These are phyloP conservation scores for Eustoma russellianum DNA, from an alignment of 257 asterid species.

Conservation along the genomic window DNA sequence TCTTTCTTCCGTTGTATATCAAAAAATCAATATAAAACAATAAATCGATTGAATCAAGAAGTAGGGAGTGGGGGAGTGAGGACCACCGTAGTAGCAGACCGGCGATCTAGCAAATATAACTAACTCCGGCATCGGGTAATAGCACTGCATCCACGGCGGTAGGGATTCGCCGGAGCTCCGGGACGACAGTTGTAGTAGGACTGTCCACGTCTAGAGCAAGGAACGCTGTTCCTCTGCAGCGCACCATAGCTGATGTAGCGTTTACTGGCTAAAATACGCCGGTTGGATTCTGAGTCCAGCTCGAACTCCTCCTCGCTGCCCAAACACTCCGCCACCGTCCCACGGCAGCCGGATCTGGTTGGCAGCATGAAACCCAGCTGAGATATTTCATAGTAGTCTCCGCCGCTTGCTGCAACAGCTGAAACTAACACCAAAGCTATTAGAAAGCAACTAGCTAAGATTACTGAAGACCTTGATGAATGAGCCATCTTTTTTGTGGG, in stretches of 20 bases:
- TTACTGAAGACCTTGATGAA: neutral
- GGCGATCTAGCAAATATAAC: neutral
- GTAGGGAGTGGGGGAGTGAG: no score
- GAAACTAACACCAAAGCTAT: slow-evolving; percentile 7
- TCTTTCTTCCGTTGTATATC: slow-evolving; percentile 12
- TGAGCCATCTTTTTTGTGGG: slow-evolving; percentile 13
- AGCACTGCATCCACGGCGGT: slow-evolving; percentile 82
- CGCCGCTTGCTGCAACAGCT: slow-evolving; percentile 42
- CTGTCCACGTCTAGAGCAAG: slow-evolving; percentile 93
- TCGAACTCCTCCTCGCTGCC: slow-evolving; percentile 45
- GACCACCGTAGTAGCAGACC: slow-evolving; percentile 2
- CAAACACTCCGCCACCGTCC: neutral
- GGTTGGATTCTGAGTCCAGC: slow-evolving; percentile 63
- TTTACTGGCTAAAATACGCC: slow-evolving; percentile 59
- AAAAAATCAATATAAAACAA: slow-evolving; percentile 8
- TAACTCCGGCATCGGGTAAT: slow-evolving; percentile 85
- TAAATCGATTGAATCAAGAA: slow-evolving; percentile 1
- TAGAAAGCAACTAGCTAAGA: slow-evolving; percentile 5
- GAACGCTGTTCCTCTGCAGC: slow-evolving; percentile 69
- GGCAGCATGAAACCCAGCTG: slow-evolving; percentile 47
- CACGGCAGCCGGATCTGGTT: slow-evolving; percentile 43
- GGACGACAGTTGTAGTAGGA: slow-evolving; percentile 95
- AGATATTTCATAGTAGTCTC: slow-evolving; percentile 15
- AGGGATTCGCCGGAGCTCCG: slow-evolving; percentile 83
- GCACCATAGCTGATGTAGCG: slow-evolving; percentile 94